These are phyloP conservation scores for Aureobasidium sp. DNA, from an alignment of 2,329 filamentous ascomycete genomes.

Conservation along the genomic window DNA sequence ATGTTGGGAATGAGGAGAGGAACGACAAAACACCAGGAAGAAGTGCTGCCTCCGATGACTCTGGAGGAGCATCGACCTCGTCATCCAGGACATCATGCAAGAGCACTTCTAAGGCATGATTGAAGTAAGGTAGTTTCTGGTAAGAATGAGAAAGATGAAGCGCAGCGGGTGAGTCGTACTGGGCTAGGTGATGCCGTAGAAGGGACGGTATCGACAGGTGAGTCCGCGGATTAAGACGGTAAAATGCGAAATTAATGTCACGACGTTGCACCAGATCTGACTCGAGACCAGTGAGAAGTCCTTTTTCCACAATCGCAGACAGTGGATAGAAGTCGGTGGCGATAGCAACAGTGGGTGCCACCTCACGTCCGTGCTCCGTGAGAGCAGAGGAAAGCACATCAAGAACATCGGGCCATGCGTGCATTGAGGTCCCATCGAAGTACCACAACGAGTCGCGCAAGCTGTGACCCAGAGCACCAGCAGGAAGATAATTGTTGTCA, in stretches of 20 bases:
- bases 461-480: constrained; percentile 33
- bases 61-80: constrained; percentile 64
- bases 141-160: constrained; percentile 78
- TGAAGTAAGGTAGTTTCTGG: constrained; percentile 79
- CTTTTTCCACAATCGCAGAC: constrained; percentile 79
- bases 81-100: constrained; percentile 91
- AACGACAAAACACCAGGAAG: constrained; percentile 45
- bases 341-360: constrained; percentile 67
- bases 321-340: constrained; percentile 93
- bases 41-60: constrained; percentile 37
- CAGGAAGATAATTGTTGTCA: constrained; percentile 15
- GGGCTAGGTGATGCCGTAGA: constrained; percentile 66
- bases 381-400: constrained; percentile 68
- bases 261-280: constrained; percentile 87
- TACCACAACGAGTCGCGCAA: constrained; percentile 87
- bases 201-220: constrained; percentile 88
- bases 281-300: constrained; percentile 82
- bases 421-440: constrained; percentile 79
- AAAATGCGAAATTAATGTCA: constrained; percentile 83
- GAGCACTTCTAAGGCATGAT: constrained; percentile 84
- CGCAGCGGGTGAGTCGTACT: constrained; percentile 71
- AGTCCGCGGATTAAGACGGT: constrained; percentile 83
- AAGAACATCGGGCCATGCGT: constrained; percentile 81
- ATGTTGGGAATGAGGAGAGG: constrained; percentile 55
- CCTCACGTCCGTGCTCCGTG: constrained; percentile 55